Percentiles rank a stretch among this genome's conserved stretches.
Conservation (phyloP, 495 filamentous ascomycete species). For the Lasiosphaeria hispida region DNA sequence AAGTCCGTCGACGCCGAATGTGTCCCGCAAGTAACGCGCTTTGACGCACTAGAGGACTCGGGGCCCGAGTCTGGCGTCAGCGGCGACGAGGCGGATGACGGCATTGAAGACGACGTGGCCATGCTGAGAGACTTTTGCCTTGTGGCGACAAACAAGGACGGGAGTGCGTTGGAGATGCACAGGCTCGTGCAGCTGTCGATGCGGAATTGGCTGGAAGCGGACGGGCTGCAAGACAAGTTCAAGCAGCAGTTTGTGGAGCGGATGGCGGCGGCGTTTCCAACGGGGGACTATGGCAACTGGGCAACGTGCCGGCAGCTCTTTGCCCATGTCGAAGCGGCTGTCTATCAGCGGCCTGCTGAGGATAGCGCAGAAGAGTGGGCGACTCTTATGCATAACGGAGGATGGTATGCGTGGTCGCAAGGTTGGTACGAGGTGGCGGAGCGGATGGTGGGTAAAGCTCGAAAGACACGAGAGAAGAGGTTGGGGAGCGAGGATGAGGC, state of each 20-base stretch:
- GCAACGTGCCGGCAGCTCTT: slow-evolving; percentile 25
- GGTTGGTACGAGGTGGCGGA: slow-evolving; percentile 20
- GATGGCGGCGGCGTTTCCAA: slow-evolving; percentile 40
- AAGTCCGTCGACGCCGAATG: slow-evolving; percentile 14
- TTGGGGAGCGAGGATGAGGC: slow-evolving; percentile 11
- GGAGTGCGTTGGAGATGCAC: slow-evolving; percentile 39
- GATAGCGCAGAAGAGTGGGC: slow-evolving; percentile 21
- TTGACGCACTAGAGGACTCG: neutral
- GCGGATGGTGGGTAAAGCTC: slow-evolving; percentile 15
- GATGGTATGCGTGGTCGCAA: slow-evolving; percentile 23
- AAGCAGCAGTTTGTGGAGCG: slow-evolving; percentile 32
- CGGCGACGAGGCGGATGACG: slow-evolving; percentile 23
- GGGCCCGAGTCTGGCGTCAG: neutral
- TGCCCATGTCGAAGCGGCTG: slow-evolving; percentile 15
- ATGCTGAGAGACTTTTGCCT: slow-evolving; percentile 43
- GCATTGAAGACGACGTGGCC: slow-evolving; percentile 44
- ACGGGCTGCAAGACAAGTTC: slow-evolving; percentile 36
- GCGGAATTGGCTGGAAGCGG: slow-evolving; percentile 39
- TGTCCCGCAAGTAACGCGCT: slow-evolving; percentile 24
- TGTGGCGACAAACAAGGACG: slow-evolving; percentile 24
- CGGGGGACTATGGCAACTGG: slow-evolving; percentile 35
- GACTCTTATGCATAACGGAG: slow-evolving; percentile 22
- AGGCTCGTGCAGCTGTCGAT: slow-evolving; percentile 45
- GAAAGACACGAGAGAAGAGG: slow-evolving; percentile 9
- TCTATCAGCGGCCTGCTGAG: slow-evolving; percentile 13